Evolutionary conservation across 2,329 filamentous ascomycete genomes (phyloP).

Genomic region (Penicillium decumbens): DNA sequence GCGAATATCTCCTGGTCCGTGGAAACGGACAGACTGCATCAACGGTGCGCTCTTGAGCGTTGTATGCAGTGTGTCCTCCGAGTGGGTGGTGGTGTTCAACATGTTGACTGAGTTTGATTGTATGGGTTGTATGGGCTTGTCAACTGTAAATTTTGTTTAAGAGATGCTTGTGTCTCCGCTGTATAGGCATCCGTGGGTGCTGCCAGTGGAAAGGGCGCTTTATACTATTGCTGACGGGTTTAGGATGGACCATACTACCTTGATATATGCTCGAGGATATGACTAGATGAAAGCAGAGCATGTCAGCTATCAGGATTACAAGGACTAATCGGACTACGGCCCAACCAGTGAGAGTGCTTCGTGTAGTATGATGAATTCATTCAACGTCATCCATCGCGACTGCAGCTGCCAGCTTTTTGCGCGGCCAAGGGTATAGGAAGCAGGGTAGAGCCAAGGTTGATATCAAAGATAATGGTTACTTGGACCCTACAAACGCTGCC

Average conservation of each 20-base stretch:
- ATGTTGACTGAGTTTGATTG: not conserved
- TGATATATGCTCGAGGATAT: not conserved
- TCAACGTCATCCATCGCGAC: not conserved
- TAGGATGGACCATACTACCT: not conserved
- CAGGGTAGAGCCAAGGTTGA: not conserved
- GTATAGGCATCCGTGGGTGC: not conserved
- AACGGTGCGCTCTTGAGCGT: slow-evolving; percentile 7
- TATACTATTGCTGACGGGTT: not conserved
- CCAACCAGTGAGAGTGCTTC: not conserved
- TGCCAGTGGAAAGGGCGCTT: not conserved
- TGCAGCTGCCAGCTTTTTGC: not conserved
- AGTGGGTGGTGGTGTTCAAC: slow-evolving; percentile 3
- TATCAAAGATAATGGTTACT: not conserved
- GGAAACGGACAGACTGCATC: slow-evolving; percentile 32
- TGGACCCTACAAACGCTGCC: not conserved
- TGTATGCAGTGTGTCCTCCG: slow-evolving; percentile 5
- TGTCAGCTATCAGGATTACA: not conserved
- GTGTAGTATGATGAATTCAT: not conserved
- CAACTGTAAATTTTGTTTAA: not conserved
- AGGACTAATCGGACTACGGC: not conserved
- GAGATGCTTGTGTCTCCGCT: no score
- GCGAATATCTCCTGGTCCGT: slow-evolving; percentile 30
- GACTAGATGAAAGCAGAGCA: not conserved
- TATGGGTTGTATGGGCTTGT: not conserved
- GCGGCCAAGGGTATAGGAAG: not conserved